Evolutionary conservation across 78 protist species (phyloP).

Genomic region (Protostelium mycophagum): DNA sequence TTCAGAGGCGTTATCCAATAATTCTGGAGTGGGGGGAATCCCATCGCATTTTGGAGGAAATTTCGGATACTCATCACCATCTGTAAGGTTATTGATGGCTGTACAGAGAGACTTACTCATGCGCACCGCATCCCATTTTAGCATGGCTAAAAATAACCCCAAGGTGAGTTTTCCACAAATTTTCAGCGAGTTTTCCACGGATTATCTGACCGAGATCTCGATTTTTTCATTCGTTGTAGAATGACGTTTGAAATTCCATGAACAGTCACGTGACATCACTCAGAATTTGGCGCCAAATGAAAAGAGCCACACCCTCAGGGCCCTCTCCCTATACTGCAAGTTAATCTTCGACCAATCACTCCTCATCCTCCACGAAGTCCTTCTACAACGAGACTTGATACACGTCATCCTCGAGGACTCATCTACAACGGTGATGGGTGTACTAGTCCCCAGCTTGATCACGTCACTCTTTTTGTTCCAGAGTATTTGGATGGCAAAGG

Average conservation of each 20-base stretch:
- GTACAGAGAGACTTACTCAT: not conserved
- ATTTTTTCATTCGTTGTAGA: too few relatives aligned
- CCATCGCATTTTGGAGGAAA: too few relatives aligned
- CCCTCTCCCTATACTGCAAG: not conserved
- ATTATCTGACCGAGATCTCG: too few relatives aligned
- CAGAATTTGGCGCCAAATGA: too few relatives aligned
- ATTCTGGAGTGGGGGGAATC: not conserved
- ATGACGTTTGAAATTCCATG: too few relatives aligned
- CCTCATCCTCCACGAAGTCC: not conserved
- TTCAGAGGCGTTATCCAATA: not conserved
- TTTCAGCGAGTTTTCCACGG: not conserved
- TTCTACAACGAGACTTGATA: not conserved
- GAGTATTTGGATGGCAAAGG: constrained; percentile 46
- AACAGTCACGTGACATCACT: too few relatives aligned
- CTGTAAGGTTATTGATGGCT: not conserved
- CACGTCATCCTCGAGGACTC: not conserved
- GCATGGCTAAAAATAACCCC: not conserved
- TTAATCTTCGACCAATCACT: not conserved
- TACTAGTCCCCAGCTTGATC: constrained; percentile 41
- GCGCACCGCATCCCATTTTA: not conserved
- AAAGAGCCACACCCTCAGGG: not conserved
- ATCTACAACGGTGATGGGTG: constrained; percentile 56
- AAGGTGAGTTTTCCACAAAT: not conserved
- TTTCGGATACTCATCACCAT: not conserved
- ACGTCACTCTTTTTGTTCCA: constrained; percentile 48